phyloP scores from a whole-genome alignment of 257 asterid species.

The Eustoma russellianum region DNA sequence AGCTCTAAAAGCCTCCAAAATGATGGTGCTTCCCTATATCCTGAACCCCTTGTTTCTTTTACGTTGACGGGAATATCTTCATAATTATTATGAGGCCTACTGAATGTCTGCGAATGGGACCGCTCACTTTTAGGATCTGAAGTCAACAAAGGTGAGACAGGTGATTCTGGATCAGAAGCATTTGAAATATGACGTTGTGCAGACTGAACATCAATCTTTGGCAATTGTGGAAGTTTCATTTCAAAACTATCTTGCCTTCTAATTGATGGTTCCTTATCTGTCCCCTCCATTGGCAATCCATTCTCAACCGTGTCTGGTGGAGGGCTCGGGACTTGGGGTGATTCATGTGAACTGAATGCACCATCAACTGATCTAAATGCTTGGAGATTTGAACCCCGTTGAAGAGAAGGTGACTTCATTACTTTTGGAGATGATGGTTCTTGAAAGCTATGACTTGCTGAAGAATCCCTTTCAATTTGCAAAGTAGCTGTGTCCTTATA shows the following conservation, averaged over 20 bases:
- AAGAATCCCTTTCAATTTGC: constrained; percentile 85
- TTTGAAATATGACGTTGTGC: constrained; percentile 53
- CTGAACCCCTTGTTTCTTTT: constrained; percentile 39
- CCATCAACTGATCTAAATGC: constrained; percentile 63
- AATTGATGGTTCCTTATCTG: constrained; percentile 80
- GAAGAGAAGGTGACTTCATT: constrained; percentile 93
- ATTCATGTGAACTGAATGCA: constrained; percentile 62
- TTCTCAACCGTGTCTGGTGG: constrained; percentile 84
- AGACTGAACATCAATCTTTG: constrained; percentile 87
- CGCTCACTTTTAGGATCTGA: constrained; percentile 97
- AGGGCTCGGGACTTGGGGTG: constrained; percentile 73
- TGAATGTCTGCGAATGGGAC: constrained; percentile 94
- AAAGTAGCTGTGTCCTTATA: constrained; percentile 67
- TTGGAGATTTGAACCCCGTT: constrained; percentile 67
- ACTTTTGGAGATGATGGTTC: constrained; percentile 92
- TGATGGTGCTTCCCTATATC: constrained; percentile 61
- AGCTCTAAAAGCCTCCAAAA: constrained; percentile 97
- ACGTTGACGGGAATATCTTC: constrained; percentile 42
- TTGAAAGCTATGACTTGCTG: constrained; percentile 60
- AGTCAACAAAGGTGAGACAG: constrained; percentile 97
- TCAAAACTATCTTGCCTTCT: constrained; percentile 98
- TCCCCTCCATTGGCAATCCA: constrained; percentile 44
- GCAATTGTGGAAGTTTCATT: constrained; percentile 85
- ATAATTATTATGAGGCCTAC: constrained; percentile 67
- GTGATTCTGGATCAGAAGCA: constrained; percentile 92